Evolutionary conservation across 257 asterid species (phyloP).

Genomic region (Orobanche coerulescens): DNA sequence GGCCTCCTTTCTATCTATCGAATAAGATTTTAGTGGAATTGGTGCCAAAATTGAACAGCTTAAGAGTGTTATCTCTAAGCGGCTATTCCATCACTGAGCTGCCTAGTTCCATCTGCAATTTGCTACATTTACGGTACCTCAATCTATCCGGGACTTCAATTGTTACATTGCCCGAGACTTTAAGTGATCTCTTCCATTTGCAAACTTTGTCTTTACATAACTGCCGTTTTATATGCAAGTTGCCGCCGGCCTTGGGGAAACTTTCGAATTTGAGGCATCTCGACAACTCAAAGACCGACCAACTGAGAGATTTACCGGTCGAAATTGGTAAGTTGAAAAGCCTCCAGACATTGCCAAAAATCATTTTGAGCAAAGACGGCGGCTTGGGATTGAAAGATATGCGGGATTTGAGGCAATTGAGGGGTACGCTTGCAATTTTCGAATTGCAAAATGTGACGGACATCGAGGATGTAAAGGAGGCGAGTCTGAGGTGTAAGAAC

Average conservation of each 20-base stretch:
- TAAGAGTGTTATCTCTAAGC: slow-evolving; percentile 45
- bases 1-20: slow-evolving; percentile 49
- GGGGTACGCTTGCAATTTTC: slow-evolving; percentile 44
- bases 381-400: slow-evolving; percentile 44
- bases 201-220: slow-evolving; percentile 45
- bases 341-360: slow-evolving; percentile 49
- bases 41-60: slow-evolving; percentile 34
- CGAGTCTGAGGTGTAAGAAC: slow-evolving; percentile 30
- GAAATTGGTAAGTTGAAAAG: slow-evolving; percentile 36
- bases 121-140: slow-evolving; percentile 46
- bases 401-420: slow-evolving; percentile 31
- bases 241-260: slow-evolving; percentile 46
- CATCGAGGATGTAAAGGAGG: slow-evolving; percentile 50
- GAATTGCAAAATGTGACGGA: slow-evolving; percentile 52
- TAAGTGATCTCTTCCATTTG: slow-evolving; percentile 35
- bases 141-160: slow-evolving; percentile 49
- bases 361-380: slow-evolving; percentile 39
- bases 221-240: slow-evolving; percentile 43
- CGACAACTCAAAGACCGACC: slow-evolving; percentile 49
- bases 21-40: slow-evolving; percentile 36
- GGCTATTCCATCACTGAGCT: slow-evolving; percentile 48
- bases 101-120: slow-evolving; percentile 39
- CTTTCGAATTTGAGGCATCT: slow-evolving; percentile 49
- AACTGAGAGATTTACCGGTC: slow-evolving; percentile 48
- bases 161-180: slow-evolving; percentile 32